Percentiles rank a stretch among this genome's conserved stretches.
Evolutionary conservation across 768 basidiomycete species (phyloP).

Genomic region (Rickenella mellea): DNA sequence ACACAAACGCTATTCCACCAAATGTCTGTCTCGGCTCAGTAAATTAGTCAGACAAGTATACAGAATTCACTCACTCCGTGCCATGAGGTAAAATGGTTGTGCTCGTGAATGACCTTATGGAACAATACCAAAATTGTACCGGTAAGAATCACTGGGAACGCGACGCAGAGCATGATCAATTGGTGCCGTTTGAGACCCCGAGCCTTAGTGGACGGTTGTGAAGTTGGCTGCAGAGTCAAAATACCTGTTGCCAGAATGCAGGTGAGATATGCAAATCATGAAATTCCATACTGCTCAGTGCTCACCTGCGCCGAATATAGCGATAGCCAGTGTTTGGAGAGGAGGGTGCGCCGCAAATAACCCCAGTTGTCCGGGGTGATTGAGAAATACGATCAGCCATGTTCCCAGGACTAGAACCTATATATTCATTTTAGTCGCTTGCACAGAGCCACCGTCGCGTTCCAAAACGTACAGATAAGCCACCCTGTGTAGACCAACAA

Average conservation of each 20-base stretch:
- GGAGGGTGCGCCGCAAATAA: slow-evolving; percentile 25
- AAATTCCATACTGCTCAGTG: neutral
- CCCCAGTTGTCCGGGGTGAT: slow-evolving; percentile 9
- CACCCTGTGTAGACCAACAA: too few relatives aligned
- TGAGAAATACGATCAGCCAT: slow-evolving; percentile 16
- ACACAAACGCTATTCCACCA: slow-evolving; percentile 49
- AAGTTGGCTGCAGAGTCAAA: slow-evolving; percentile 66
- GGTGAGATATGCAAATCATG: neutral
- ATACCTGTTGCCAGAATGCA: slow-evolving; percentile 36
- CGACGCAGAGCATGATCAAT: slow-evolving; percentile 42
- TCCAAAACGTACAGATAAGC: too few relatives aligned
- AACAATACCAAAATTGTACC: slow-evolving; percentile 53
- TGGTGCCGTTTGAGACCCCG: slow-evolving; percentile 68
- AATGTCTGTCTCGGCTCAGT: slow-evolving; percentile 36
- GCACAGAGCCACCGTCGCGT: too few relatives aligned
- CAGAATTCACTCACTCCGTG: slow-evolving; percentile 47
- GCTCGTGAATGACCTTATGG: slow-evolving; percentile 44
- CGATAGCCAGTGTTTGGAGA: slow-evolving; percentile 20
- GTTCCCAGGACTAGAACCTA: slow-evolving; percentile 17
- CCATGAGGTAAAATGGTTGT: slow-evolving; percentile 61
- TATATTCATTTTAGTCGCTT: too few relatives aligned
- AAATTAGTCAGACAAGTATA: neutral
- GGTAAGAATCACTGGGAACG: slow-evolving; percentile 45
- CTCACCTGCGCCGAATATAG: slow-evolving; percentile 19
- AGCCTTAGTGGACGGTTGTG: slow-evolving; percentile 52